These are phyloP conservation scores for Penicillium freii DNA, from an alignment of 2,329 filamentous ascomycete genomes.

Conservation along the genomic window DNA sequence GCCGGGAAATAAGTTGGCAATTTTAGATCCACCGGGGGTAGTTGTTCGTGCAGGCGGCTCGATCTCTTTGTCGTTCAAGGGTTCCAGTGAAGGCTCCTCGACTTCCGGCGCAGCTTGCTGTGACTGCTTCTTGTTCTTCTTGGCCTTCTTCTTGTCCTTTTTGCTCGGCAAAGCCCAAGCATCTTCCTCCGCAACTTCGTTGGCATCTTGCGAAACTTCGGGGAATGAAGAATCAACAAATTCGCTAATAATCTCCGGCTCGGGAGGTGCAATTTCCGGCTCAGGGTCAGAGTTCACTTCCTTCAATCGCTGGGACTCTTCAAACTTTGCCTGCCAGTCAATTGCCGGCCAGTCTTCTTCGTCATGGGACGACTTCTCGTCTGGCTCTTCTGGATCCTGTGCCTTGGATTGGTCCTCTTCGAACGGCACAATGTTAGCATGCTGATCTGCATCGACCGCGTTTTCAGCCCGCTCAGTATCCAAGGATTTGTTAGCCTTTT, in stretches of 20 bases:
- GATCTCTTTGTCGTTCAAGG: conserved; percentile 20
- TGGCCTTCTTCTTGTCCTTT: conserved; percentile 27
- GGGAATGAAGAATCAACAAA: conserved; percentile 30
- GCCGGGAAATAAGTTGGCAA: conserved; percentile 37
- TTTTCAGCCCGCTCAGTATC: conserved; percentile 3
- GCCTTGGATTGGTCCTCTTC: conserved; percentile 5
- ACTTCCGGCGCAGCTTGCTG: conserved; percentile 16
- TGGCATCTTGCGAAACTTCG: conserved; percentile 21
- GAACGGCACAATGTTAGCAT: conserved; percentile 3
- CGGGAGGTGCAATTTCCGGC: conserved; percentile 18
- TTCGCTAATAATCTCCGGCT: conserved; percentile 26
- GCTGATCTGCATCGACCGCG: neutral
- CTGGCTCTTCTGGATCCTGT: conserved; percentile 1
- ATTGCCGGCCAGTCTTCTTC: conserved; percentile 40
- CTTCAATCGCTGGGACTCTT: conserved; percentile 23
- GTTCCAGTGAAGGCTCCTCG: conserved; percentile 7
- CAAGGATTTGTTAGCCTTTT: conserved; percentile 17
- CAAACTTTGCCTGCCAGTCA: conserved; percentile 35
- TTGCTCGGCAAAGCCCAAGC: conserved; percentile 22
- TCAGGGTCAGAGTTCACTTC: conserved; percentile 25
- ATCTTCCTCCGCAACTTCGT: conserved; percentile 12
- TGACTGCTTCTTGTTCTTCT: conserved; percentile 33
- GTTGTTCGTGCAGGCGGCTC: conserved; percentile 20
- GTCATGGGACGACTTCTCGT: conserved; percentile 16
- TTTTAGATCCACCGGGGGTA: conserved; percentile 27